Conservation (phyloP, 2,329 filamentous ascomycete genomes). For the Neonectria punicea region DNA sequence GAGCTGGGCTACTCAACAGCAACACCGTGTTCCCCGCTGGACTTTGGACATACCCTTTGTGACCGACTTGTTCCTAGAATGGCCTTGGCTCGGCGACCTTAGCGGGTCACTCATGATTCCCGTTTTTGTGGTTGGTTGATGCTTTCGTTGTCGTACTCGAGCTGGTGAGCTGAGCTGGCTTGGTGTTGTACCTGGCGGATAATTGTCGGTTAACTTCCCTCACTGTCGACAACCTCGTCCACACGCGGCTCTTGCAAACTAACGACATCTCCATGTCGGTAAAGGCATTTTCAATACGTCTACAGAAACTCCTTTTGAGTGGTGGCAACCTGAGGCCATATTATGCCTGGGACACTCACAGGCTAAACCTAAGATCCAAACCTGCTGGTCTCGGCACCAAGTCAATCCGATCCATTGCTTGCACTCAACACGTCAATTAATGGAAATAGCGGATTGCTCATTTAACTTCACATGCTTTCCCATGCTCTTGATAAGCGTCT, state of each 20-base stretch:
- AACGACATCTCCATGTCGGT: not conserved
- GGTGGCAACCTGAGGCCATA: too few species aligned
- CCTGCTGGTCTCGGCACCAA: too few species aligned
- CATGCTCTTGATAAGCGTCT: too few species aligned
- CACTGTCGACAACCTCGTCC: not conserved
- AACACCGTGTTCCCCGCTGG: not conserved
- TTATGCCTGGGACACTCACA: too few species aligned
- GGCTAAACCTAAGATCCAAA: too few species aligned
- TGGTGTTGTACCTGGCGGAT: constrained; percentile 32
- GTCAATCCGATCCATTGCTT: too few species aligned
- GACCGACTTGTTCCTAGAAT: constrained; percentile 51
- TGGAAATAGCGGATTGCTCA: too few species aligned
- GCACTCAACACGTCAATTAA: too few species aligned
- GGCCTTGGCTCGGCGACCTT: constrained; percentile 45
- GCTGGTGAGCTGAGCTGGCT: constrained; percentile 19
- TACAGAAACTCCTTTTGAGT: too few species aligned
- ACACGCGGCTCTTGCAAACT: not conserved
- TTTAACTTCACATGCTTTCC: too few species aligned
- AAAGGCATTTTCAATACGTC: too few species aligned
- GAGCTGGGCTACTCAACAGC: not conserved
- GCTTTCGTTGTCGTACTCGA: constrained; percentile 22
- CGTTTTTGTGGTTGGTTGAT: constrained; percentile 17
- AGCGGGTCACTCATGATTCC: constrained; percentile 45
- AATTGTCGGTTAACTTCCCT: constrained; percentile 34
- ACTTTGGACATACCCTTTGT: constrained; percentile 47